Conservation (phyloP, 2,329 filamentous ascomycete species). For the Xylaria multiplex region DNA sequence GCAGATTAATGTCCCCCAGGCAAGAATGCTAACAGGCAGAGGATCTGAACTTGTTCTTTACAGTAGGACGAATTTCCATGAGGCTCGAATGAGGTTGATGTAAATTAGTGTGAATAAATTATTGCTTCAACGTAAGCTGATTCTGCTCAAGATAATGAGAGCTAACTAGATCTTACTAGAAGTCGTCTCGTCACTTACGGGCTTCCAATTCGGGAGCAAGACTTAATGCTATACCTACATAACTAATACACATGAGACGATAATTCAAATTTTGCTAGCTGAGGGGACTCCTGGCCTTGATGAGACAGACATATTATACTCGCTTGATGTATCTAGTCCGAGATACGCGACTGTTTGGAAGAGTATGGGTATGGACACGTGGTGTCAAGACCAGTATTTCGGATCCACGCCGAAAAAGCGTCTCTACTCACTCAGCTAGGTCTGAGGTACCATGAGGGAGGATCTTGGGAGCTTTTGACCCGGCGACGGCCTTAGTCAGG, state of each 20-base stretch:
- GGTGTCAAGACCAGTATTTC: too few species aligned
- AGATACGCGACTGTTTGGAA: too few species aligned
- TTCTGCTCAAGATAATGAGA: neutral
- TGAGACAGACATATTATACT: too few species aligned
- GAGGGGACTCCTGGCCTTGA: too few species aligned
- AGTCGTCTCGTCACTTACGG: neutral
- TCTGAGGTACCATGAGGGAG: too few species aligned
- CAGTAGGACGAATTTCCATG: neutral
- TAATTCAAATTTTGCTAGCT: neutral
- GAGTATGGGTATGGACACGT: too few species aligned
- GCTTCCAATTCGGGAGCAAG: neutral
- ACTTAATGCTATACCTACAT: neutral
- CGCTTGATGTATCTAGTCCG: too few species aligned
- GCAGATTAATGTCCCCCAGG: neutral
- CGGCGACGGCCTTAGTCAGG: constrained; percentile 22
- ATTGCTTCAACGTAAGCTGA: neutral
- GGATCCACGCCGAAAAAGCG: too few species aligned
- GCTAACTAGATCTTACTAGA: neutral
- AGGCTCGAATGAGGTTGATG: neutral
- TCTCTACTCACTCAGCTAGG: too few species aligned
- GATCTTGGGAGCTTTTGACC: too few species aligned
- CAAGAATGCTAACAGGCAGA: neutral
- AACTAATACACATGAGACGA: neutral
- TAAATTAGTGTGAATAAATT: neutral
- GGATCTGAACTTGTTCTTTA: constrained; percentile 10